Evolutionary conservation across 2,329 filamentous ascomycete species (phyloP).

Genomic region (Neonectria coccinea): DNA sequence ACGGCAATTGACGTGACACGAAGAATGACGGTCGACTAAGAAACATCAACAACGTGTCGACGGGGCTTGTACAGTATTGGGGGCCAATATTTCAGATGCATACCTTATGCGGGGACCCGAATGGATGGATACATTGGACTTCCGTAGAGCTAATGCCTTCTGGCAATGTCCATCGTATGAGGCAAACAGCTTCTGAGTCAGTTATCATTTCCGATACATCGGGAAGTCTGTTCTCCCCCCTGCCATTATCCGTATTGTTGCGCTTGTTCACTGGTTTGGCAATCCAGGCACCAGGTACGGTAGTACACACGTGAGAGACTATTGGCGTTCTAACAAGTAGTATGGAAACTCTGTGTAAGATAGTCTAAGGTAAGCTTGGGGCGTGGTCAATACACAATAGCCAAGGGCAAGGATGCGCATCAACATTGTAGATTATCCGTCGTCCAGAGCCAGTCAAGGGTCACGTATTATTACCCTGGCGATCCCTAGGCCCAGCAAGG

Average conservation of each 20-base stretch:
- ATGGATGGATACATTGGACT: background rate
- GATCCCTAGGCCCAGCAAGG: background rate
- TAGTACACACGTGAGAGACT: conserved; percentile 8
- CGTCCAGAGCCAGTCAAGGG: no score
- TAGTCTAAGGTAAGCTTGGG: background rate
- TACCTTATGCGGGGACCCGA: background rate
- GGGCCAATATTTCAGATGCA: conserved; percentile 14
- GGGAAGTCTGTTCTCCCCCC: background rate
- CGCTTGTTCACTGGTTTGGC: conserved; percentile 6
- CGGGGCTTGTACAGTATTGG: background rate
- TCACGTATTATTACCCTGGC: no score
- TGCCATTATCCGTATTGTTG: conserved; percentile 1
- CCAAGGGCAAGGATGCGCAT: conserved; percentile 15
- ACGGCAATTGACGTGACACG: conserved; percentile 10
- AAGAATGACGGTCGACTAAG: conserved; percentile 22
- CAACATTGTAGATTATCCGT: background rate
- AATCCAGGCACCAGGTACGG: conserved; percentile 1
- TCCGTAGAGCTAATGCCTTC: background rate
- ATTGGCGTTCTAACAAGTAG: conserved; percentile 13
- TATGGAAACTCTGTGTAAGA: background rate
- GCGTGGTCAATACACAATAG: background rate
- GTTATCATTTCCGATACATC: conserved; percentile 19
- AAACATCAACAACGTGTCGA: no score
- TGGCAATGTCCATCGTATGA: conserved; percentile 10
- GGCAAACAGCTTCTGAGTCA: conserved; percentile 14